Evolutionary conservation across 2,329 filamentous ascomycete genomes (phyloP).

Genomic region (Chaetothyriales sp.): DNA sequence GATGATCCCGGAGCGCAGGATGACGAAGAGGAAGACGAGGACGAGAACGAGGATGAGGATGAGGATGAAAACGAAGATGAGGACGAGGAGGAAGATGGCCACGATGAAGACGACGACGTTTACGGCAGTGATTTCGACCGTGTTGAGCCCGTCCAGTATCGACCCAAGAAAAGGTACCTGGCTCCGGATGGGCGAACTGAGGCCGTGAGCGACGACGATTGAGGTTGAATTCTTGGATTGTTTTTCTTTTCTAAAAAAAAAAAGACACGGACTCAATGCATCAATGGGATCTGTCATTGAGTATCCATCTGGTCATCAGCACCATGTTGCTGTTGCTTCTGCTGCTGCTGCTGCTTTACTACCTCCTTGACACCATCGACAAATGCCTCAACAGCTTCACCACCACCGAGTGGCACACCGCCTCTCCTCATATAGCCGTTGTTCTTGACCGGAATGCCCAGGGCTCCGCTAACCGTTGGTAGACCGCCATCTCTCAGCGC

Average conservation of each 20-base stretch:
- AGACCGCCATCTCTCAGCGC: constrained; percentile 81
- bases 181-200: constrained; percentile 14
- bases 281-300: constrained; percentile 14
- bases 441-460: constrained; percentile 66
- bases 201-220: constrained; percentile 14
- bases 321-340: constrained; percentile 13
- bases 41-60: constrained; percentile 14
- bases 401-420: constrained; percentile 71
- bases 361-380: constrained; percentile 73
- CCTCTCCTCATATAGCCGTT: constrained; percentile 67
- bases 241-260: neutral
- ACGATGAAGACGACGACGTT: constrained; percentile 3
- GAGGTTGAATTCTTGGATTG: constrained; percentile 5
- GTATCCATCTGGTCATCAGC: constrained; percentile 30
- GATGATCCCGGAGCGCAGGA: constrained; percentile 12
- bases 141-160: neutral
- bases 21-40: constrained; percentile 10
- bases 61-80: constrained; percentile 23
- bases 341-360: constrained; percentile 36
- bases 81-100: constrained; percentile 14
- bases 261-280: neutral
- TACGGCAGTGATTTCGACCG: neutral
- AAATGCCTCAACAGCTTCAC: constrained; percentile 80
- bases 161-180: constrained; percentile 1
- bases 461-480: constrained; percentile 73